Evolutionary conservation across 2,329 filamentous ascomycete genomes (phyloP), one percentile per base, ranked within the genome.

Genomic region (Colletotrichum shisoi): DNA sequence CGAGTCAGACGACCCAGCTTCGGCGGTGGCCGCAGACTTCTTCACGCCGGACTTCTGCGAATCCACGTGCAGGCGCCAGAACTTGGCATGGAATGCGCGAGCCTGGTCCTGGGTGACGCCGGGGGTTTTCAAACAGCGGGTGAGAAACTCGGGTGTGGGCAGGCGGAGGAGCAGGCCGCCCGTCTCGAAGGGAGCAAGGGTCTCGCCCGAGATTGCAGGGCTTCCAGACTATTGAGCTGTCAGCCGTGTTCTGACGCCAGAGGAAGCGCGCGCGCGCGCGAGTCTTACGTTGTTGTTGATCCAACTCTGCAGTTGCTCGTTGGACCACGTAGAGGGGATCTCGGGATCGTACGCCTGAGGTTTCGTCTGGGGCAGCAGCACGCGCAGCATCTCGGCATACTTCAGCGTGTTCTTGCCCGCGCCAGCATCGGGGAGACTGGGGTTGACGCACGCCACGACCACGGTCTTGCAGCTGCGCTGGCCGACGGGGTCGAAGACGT

Each of bases 361-460:
- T 45, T 71, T 73, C 1, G 69, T 53, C 59, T 70, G 73, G 3
- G 80, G 79, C 11, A 76, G 72, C 1, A 76, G 69, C 1, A 81
- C 79, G 1, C 80, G 74, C 59, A 85, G 71, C 73, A 83, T 76
- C 74, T 84, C 81, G 1, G 81, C 82, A 62, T 83, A 84, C 8
- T 81, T 75, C 64, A 84, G 71, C 0, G 82, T 83, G 69, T 85
- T 85, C 69, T 80, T 83, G 70, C 76, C 82, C 0, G 81, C 75
- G 1, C 74, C 76, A 0, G 79, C 74, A 62, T 84, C 82, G 1
- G 76, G 73, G 19, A 83, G 74, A 65, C 79, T 81, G 0, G 82
- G 82, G 57, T 82, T 84, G 6, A 83, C 76, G 63, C 82, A 84
- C 4, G 81, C 82, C 13, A 84, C 72, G 1, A 84, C 79, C 0